Evolutionary conservation across 352 stramenopile species (phyloP), one percentile per base, ranked within the genome.

Genomic region (Globisporangium heterothallicum): DNA sequence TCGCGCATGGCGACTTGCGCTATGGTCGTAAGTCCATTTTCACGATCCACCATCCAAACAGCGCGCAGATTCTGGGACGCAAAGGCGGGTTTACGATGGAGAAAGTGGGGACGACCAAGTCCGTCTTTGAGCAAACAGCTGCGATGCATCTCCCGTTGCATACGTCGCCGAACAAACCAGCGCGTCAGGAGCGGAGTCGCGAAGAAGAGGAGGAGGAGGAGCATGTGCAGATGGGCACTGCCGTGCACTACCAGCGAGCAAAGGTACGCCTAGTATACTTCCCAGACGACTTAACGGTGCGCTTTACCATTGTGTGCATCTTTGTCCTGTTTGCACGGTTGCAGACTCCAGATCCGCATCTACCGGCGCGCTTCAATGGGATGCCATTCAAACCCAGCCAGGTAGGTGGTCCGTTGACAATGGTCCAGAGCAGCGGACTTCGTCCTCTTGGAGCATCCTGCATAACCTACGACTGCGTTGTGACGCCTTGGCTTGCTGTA

Each of bases 301-400:
- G n/a, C n/a, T n/a, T n/a, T n/a, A n/a, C n/a, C n/a, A n/a, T n/a
- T n/a, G n/a, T n/a, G n/a, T n/a, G n/a, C n/a, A n/a, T n/a, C n/a
- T n/a, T 48, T 34, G 53, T 58, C 25, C 40, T 38, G 7, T 26
- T 59, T 42, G 2, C 19, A 30, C n/a, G 5, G 6, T 21, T 21
- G 26, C 42, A 82, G 71, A 71, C 51, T 1, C 68, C 66, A 9
- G 76, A 87, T 29, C 76, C 73, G 12, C 65, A 85, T 45, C 42
- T 87, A 5, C 76, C 76, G 18, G 76, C 76, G 6, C 59, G 76
- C 32, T 84, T 84, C 58, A 87, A 87, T 25, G 69, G 69, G 24
- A 53, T 87, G 26, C 71, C 76, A n/a, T 87, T 78, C 53, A 73
- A 57, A 30, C 59, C 66, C 24, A 84, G 72, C 44, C 64, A 84